Percentiles rank a stretch among this genome's conserved stretches.
These are phyloP conservation scores for Calocera cornea DNA, from an alignment of 768 basidiomycete genomes.

Conservation along the genomic window DNA sequence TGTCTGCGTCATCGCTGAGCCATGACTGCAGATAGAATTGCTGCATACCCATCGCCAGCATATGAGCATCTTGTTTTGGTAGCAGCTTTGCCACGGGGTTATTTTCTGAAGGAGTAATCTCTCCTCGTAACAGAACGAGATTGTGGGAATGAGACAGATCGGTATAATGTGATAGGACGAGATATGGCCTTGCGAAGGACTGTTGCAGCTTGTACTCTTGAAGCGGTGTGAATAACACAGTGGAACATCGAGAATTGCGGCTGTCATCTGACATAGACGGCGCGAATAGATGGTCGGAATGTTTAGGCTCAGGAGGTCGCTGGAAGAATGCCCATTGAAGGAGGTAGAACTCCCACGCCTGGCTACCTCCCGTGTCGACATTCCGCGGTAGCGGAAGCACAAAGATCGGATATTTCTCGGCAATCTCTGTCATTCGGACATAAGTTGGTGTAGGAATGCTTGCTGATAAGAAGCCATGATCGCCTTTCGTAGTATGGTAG, in stretches of 20 bases:
- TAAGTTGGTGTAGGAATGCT: slow-evolving; percentile 62
- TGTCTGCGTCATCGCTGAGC: slow-evolving; percentile 1
- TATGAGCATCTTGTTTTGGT: slow-evolving; percentile 68
- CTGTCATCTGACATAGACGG: slow-evolving; percentile 11
- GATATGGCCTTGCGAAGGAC: slow-evolving; percentile 78
- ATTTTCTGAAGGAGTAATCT: slow-evolving; percentile 59
- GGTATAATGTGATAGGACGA: slow-evolving; percentile 83
- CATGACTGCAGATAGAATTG: slow-evolving; percentile 55
- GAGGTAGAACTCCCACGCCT: slow-evolving; percentile 66
- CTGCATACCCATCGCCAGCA: slow-evolving; percentile 67
- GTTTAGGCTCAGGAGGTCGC: slow-evolving; percentile 42
- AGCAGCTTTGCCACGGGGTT: slow-evolving; percentile 44
- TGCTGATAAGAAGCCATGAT: slow-evolving; percentile 74
- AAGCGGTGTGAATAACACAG: slow-evolving; percentile 82
- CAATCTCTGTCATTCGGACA: slow-evolving; percentile 49
- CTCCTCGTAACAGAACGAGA: slow-evolving; percentile 76
- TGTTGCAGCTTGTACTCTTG: slow-evolving; percentile 81
- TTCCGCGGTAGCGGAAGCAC: slow-evolving; percentile 67
- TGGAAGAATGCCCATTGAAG: slow-evolving; percentile 85
- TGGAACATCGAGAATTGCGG: slow-evolving; percentile 30
- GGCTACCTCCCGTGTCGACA: slow-evolving; percentile 19
- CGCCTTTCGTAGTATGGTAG: slow-evolving; percentile 71
- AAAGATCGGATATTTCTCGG: slow-evolving; percentile 59
- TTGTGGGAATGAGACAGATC: slow-evolving; percentile 71
- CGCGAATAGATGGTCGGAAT: slow-evolving; percentile 26